Base-by-base conservation (phyloP, 2,329 filamentous ascomycete species). In the Arachnopeziza araneosa region DNA sequence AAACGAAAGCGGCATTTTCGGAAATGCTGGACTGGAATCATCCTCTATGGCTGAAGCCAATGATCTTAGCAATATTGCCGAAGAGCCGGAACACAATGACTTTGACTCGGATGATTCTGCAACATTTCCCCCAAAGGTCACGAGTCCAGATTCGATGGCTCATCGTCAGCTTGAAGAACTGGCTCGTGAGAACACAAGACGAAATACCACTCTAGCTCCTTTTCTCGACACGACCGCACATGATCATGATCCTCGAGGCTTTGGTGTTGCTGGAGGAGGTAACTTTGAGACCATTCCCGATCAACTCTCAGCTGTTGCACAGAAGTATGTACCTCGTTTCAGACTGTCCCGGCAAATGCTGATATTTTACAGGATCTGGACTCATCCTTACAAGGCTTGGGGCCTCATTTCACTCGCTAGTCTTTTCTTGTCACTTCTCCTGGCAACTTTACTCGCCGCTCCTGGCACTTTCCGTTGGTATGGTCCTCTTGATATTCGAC, bases 1-100 rank as follows among this genome's bases (percentile, higher is more conserved):
- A 12, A 68, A 71, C 12, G 76, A 78, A 57, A 74, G 71, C 54
- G 61, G 60, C 21, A 52, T 78, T 6, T 78, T 72, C 62, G 56
- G 63, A 1, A 61, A 71, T 32, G 73, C 75, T 26, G 64, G 63
- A n/a, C 58, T 79, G 24, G 66, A 57, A 62, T 68, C 58, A 62
- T 30, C 26, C 5, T 72, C 54, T 2, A 56, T 60, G 1, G 50
- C 56, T 12, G 56, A 62, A 9, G 9, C 26, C 10, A 55, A 59
- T 24, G 60, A 64, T 14, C 59, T 64, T 24, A 50, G 32, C 52
- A 55, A 58, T 10, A 60, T 65, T 56, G 49, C 52, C 23, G 64
- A 64, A 26, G 59, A 65, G 48, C 55, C 44, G 17, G 50, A 57
- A 36, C 53, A 50, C 8, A 32, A 32, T 52, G 52, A 56, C 2